phyloP scores from a whole-genome alignment of 371 early-diverging fungal species.

The Sporodiniella umbellata region DNA sequence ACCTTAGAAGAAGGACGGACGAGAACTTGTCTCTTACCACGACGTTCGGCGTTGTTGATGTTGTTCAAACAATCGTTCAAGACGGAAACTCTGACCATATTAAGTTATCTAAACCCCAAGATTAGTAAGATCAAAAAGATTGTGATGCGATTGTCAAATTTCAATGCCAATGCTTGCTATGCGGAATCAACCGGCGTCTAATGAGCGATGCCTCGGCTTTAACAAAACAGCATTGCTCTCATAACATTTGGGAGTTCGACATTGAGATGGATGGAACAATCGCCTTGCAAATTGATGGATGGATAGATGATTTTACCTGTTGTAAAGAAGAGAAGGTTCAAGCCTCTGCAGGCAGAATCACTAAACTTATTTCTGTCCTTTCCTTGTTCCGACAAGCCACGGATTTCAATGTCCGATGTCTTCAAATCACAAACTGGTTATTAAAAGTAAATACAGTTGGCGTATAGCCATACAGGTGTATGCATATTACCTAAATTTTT shows the following conservation, averaged over 20 bases:
- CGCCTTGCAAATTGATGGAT: conserved; percentile 15
- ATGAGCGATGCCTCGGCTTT: too few species aligned
- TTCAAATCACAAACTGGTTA: too few species aligned
- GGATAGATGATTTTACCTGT: conserved; percentile 23
- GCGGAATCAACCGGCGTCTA: too few species aligned
- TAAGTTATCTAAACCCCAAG: conserved; percentile 4
- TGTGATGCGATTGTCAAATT: too few species aligned
- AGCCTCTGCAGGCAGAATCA: background rate
- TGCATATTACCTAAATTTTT: too few species aligned
- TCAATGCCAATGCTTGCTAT: too few species aligned
- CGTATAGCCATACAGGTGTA: too few species aligned
- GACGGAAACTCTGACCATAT: conserved; percentile 47
- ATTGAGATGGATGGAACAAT: conserved; percentile 5
- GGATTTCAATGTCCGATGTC: background rate
- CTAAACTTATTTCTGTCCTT: background rate
- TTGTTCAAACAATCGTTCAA: conserved; percentile 95
- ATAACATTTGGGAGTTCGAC: conserved; percentile 1
- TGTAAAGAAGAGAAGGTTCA: conserved; percentile 6
- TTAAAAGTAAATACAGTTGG: too few species aligned
- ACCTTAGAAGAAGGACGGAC: conserved; percentile 97
- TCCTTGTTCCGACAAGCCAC: background rate
- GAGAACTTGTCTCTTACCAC: conserved; percentile 98
- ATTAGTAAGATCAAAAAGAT: too few species aligned
- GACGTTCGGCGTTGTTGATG: conserved; percentile 99
- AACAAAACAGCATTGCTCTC: too few species aligned